Evolutionary conservation across 257 asterid genomes (phyloP).

Genomic region (Solanum chmielewskii): DNA sequence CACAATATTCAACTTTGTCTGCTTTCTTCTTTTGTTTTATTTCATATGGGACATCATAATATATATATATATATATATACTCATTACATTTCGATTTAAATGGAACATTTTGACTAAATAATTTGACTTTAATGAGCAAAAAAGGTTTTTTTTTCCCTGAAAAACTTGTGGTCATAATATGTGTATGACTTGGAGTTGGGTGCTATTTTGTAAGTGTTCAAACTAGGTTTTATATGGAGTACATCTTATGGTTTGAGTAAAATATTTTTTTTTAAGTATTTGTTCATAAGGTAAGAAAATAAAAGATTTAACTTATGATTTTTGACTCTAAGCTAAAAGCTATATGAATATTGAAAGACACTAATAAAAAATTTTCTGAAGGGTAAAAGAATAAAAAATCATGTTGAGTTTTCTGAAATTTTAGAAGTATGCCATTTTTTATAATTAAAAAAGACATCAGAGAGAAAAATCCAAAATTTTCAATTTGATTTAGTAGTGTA

Average conservation of each 20-base stretch:
- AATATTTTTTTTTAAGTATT: no score
- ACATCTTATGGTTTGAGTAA: no score
- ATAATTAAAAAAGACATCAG: neutral
- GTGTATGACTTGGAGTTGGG: neutral
- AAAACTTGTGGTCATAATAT: neutral
- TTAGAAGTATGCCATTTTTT: neutral
- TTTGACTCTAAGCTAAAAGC: no score
- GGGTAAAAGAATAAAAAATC: neutral
- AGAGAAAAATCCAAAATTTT: neutral
- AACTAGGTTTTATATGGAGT: no score
- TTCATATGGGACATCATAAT: neutral
- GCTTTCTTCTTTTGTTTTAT: neutral
- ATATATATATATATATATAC: no score
- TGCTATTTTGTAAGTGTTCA: no score
- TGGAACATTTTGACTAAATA: neutral
- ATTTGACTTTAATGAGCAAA: neutral
- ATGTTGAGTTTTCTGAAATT: neutral
- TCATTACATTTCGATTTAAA: neutral
- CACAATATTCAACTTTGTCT: neutral
- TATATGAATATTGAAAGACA: no score
- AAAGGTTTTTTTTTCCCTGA: neutral
- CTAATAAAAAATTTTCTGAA: neutral
- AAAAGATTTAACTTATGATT: no score
- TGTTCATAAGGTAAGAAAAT: no score
- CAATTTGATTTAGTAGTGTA: neutral